Conservation (phyloP, 2,329 filamentous ascomycete species). For the Dactylonectria macrodidyma region DNA sequence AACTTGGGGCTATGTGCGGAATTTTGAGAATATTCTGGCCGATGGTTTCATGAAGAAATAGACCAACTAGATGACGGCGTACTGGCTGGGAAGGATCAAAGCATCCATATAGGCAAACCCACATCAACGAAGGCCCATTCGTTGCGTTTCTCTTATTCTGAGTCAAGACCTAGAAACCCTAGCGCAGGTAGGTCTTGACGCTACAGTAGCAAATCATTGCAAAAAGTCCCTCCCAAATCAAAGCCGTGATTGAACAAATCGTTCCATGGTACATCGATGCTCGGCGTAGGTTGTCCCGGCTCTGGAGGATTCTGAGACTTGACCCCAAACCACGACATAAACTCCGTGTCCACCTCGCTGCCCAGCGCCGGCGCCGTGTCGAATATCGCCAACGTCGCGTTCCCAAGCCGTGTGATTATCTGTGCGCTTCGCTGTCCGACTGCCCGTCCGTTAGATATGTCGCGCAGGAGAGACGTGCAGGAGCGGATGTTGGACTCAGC, state of each 20-base stretch:
- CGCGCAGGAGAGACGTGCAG: slow-evolving; percentile 35
- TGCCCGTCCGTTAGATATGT: slow-evolving; percentile 41
- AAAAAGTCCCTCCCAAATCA: slow-evolving; percentile 38
- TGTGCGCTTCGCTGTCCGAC: slow-evolving; percentile 41
- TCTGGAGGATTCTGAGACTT: slow-evolving; percentile 39
- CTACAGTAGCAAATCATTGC: slow-evolving; percentile 36
- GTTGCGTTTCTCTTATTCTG: too few relatives aligned
- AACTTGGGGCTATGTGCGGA: slow-evolving; percentile 49
- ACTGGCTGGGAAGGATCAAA: too few relatives aligned
- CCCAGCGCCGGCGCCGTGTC: slow-evolving; percentile 34
- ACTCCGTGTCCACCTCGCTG: slow-evolving; percentile 42
- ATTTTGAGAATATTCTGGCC: too few relatives aligned
- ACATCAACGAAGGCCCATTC: too few relatives aligned
- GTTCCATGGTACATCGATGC: slow-evolving; percentile 44
- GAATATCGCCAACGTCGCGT: slow-evolving; percentile 41
- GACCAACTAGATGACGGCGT: too few relatives aligned
- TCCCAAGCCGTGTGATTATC: slow-evolving; percentile 38
- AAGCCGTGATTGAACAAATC: slow-evolving; percentile 45
- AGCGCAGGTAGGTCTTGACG: too few relatives aligned
- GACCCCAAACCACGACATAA: slow-evolving; percentile 46
- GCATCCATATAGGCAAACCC: too few relatives aligned
- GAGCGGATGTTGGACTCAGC: slow-evolving; percentile 43
- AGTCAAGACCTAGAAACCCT: too few relatives aligned
- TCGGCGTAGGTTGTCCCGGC: slow-evolving; percentile 41
- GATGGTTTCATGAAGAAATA: too few relatives aligned